These are phyloP conservation scores for Lichtheimia ramosa DNA, from an alignment of 371 early-diverging fungal species.

Conservation along the genomic window DNA sequence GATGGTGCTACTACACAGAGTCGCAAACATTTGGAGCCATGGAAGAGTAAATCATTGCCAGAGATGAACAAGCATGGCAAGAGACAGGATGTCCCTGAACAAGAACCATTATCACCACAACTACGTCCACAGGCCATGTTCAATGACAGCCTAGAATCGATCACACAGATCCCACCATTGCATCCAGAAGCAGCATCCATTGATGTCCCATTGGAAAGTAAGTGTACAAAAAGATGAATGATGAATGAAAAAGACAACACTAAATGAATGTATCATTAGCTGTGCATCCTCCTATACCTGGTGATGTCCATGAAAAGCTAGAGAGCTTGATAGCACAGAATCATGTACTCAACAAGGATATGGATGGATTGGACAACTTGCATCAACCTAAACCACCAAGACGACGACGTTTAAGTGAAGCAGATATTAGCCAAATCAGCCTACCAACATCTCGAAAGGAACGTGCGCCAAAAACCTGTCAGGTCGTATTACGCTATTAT, in stretches of 20 bases:
- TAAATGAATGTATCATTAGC: too few relatives aligned
- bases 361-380: too few relatives aligned
- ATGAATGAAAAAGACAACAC: too few relatives aligned
- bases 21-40: not conserved
- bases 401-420: not conserved
- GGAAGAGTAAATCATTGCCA: not conserved
- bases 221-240: too few relatives aligned
- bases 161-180: conserved; percentile 12
- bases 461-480: conserved; percentile 29
- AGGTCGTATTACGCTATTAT: conserved; percentile 42
- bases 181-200: not conserved
- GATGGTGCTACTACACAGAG: not conserved
- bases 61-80: not conserved
- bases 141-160: not conserved
- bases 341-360: conserved; percentile 4
- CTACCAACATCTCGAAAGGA: not conserved
- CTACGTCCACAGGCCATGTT: not conserved
- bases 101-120: not conserved
- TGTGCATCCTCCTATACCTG: too few relatives aligned
- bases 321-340: conserved; percentile 13
- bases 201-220: too few relatives aligned
- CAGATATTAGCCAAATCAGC: too few relatives aligned
- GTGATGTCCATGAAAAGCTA: conserved; percentile 18
- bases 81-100: not conserved
- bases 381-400: not conserved